These are phyloP conservation scores for Achaetomium macrosporum DNA, from an alignment of 2,329 filamentous ascomycete species.

Conservation along the genomic window DNA sequence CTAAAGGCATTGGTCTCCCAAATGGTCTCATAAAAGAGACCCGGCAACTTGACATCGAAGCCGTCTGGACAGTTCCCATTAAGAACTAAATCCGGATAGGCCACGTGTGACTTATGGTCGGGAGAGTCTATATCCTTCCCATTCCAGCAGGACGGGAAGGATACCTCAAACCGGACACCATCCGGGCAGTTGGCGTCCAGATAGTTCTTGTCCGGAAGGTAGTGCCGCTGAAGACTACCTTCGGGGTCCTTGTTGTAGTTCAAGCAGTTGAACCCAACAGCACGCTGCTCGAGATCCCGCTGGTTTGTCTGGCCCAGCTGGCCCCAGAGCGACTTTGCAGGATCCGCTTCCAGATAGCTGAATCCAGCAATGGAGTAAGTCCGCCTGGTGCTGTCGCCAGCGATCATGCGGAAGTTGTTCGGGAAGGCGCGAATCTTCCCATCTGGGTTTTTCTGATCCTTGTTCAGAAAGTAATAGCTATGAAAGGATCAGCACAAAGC, in stretches of 20 bases:
- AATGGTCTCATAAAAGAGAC: constrained; percentile 81
- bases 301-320: constrained; percentile 59
- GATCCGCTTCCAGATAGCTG: constrained; percentile 58
- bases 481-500: constrained; percentile 16
- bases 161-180: constrained; percentile 75
- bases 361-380: constrained; percentile 65
- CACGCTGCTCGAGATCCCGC: constrained; percentile 66
- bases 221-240: constrained; percentile 73
- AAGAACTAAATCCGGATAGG: constrained; percentile 72
- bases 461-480: constrained; percentile 78
- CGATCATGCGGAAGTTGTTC: constrained; percentile 71
- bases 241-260: constrained; percentile 67
- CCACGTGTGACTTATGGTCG: constrained; percentile 62
- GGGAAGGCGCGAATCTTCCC: constrained; percentile 69
- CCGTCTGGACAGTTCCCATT: constrained; percentile 67
- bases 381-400: constrained; percentile 63
- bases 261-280: constrained; percentile 91
- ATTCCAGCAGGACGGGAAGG: constrained; percentile 90
- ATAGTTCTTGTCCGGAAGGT: constrained; percentile 70
- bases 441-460: constrained; percentile 19
- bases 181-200: constrained; percentile 77
- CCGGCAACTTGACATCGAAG: constrained; percentile 62
- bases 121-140: constrained; percentile 53
- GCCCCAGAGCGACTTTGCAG: constrained; percentile 65
- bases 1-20: constrained; percentile 66